Base-by-base conservation (phyloP, 2,329 filamentous ascomycete species). In the Grosmannia serpens region DNA sequence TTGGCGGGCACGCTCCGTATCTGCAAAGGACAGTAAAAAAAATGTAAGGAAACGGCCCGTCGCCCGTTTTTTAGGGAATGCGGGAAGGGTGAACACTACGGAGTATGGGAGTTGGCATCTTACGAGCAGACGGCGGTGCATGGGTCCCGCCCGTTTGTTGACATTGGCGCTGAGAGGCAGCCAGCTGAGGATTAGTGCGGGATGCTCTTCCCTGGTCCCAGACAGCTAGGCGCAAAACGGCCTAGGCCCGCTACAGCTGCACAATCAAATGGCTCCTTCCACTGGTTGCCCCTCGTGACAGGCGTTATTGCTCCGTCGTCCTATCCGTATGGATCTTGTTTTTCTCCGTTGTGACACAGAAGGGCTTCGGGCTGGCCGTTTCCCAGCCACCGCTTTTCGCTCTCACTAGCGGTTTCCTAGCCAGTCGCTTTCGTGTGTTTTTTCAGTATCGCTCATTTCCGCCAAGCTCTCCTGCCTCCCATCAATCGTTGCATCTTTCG, bases 221-320 rank as follows among this genome's bases (percentile, higher is more conserved):
- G 24, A n/a, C n/a, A 44, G 52, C 62, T 62, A 62, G 41, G 50
- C 47, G 46, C 29, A 7, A 58, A 59, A 46, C 5, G 31, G 60
- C 44, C 59, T 63, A 63, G 60, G 46, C 13, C 13, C 38, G n/a
- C 53, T 41, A 33, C 24, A 51, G 51, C 49, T 54, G 24, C 24
- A 22, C 53, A 53, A 31, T 26, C 24, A 57, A 33, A 41, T 20
- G 56, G 47, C 53, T 58, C 59, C 58, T 54, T 49, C 26, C 50
- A 27, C 50, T 55, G 38, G 62, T 63, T 63, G 62, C 62, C 62
- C 62, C 62, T 56, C 60, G 62, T 59, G 54, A 63, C 60, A 56
- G 53, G 49, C 46, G 46, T 27, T 47, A 35, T 17, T 55, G 26
- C 27, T 50, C 9, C 22, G n/a, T 50, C 29, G 9, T 27, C 44